Conservation (phyloP, 2,329 filamentous ascomycete genomes). For the Leptoxyphium fumago region DNA sequence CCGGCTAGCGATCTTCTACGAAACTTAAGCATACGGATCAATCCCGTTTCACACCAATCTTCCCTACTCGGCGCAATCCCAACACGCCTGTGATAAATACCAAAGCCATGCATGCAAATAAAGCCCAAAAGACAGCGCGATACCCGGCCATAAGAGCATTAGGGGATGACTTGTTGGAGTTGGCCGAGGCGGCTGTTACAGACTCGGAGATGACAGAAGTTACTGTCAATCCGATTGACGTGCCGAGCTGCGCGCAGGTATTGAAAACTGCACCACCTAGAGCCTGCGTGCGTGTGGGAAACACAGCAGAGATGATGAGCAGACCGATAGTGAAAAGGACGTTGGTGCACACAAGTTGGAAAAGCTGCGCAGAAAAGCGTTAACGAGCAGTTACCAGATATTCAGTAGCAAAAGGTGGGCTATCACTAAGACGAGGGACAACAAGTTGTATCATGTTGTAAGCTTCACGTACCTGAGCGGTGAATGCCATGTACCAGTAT, state of each 20-base stretch:
- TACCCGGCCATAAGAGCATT: constrained; percentile 24
- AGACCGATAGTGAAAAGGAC: constrained; percentile 29
- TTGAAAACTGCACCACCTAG: constrained; percentile 33
- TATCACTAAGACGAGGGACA: neutral
- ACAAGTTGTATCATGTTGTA: neutral
- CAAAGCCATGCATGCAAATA: constrained; percentile 19
- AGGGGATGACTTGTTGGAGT: constrained; percentile 12
- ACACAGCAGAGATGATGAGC: constrained; percentile 28
- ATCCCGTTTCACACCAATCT: constrained; percentile 25
- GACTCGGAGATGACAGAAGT: constrained; percentile 23
- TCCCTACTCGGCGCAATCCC: constrained; percentile 28
- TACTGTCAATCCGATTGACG: constrained; percentile 25
- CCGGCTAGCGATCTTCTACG: too few relatives aligned
- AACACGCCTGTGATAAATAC: constrained; percentile 18
- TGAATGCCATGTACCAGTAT: constrained; percentile 26
- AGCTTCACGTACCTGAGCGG: constrained; percentile 1
- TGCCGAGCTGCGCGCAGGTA: constrained; percentile 29
- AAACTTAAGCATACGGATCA: too few relatives aligned
- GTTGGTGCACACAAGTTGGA: too few relatives aligned
- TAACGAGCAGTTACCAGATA: too few relatives aligned
- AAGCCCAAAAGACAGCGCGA: constrained; percentile 25
- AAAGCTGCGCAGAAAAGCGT: too few relatives aligned
- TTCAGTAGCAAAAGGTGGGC: neutral
- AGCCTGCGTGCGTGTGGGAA: constrained; percentile 27
- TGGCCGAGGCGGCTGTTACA: constrained; percentile 8